A percentile compares a stretch with the other conserved stretches of the same genome.
These are phyloP conservation scores for Tillandsia fasciculata DNA, from an alignment of 176 grass and related monocot species.

Conservation along the genomic window DNA sequence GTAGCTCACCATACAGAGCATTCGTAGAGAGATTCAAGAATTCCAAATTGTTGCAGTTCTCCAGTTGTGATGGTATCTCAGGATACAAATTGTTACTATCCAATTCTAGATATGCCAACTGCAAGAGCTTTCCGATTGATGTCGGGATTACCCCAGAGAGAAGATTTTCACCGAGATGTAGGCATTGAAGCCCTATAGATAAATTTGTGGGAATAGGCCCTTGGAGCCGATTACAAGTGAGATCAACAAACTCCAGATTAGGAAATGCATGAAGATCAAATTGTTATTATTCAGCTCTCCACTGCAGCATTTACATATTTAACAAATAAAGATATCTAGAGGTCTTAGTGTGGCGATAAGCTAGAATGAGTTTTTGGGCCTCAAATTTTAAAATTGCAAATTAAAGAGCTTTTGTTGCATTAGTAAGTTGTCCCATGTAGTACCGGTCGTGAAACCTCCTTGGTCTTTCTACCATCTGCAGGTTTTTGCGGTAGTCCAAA, in stretches of 20 bases:
- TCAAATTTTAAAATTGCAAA: too few species aligned
- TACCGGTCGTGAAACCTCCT: too few species aligned
- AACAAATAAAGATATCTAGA: too few species aligned
- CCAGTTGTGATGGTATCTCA: conserved; percentile 25
- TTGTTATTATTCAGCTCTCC: too few species aligned
- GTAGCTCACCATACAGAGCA: conserved; percentile 26
- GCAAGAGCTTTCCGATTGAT: conserved; percentile 5
- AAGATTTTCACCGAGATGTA: conserved; percentile 32
- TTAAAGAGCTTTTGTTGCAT: too few species aligned
- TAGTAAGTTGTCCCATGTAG: too few species aligned
- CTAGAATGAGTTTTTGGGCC: too few species aligned
- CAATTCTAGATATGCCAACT: conserved; percentile 49
- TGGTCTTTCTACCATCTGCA: too few species aligned
- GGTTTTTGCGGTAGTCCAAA: too few species aligned
- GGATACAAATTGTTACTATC: conserved; percentile 27
- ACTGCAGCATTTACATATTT: too few species aligned
- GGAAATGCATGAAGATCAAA: conserved; percentile 16
- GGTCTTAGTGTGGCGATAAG: too few species aligned
- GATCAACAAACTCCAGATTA: conserved; percentile 40
- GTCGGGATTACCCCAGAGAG: conserved; percentile 32
- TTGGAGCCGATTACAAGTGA: conserved; percentile 4
- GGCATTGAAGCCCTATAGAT: conserved; percentile 23
- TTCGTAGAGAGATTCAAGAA: conserved; percentile 62
- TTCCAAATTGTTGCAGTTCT: conserved; percentile 21
- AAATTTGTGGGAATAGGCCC: conserved; percentile 19